These are phyloP conservation scores for Podila minutissima DNA, from an alignment of 192 early-diverging fungal genomes.

Conservation along the genomic window DNA sequence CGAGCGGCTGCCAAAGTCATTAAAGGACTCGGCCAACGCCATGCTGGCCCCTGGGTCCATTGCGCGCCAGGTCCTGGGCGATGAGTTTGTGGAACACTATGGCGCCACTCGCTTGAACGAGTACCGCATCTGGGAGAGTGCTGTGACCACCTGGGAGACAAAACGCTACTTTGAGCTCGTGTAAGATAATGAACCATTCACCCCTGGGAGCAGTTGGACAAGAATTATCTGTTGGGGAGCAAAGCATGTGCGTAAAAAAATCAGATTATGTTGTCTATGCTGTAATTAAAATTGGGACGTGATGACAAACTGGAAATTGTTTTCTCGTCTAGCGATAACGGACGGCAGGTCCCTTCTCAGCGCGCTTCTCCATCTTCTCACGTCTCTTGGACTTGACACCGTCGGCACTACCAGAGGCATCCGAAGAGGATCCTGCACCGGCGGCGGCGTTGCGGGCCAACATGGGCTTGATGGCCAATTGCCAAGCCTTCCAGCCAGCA, in stretches of 20 bases:
- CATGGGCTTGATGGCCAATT: slow-evolving; percentile 55
- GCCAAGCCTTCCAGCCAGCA: slow-evolving; percentile 63
- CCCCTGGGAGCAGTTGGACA: no score
- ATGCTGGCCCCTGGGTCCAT: slow-evolving; percentile 74
- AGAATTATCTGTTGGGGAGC: no score
- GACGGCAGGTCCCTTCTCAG: slow-evolving; percentile 55
- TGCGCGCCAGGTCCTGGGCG: slow-evolving; percentile 76
- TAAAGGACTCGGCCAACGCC: slow-evolving; percentile 70
- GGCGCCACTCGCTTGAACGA: slow-evolving; percentile 78
- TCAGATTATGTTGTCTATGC: no score
- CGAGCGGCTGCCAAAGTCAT: slow-evolving; percentile 61
- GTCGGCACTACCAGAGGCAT: slow-evolving; percentile 22
- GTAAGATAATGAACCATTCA: slow-evolving; percentile 47
- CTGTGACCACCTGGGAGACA: slow-evolving; percentile 81
- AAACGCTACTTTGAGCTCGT: slow-evolving; percentile 72
- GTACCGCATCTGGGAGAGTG: slow-evolving; percentile 74
- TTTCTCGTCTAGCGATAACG: slow-evolving; percentile 43
- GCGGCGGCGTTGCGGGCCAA: slow-evolving; percentile 23
- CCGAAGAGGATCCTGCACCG: slow-evolving; percentile 5
- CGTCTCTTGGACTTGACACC: slow-evolving; percentile 59
- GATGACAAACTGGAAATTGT: not conserved
- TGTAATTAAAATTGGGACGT: no score
- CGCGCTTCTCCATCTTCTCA: slow-evolving; percentile 61
- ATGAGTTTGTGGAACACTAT: slow-evolving; percentile 84
- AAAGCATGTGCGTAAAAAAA: no score